phyloP scores from a whole-genome alignment of 805 yeast species.

The Kazachstania bromeliacearum region DNA sequence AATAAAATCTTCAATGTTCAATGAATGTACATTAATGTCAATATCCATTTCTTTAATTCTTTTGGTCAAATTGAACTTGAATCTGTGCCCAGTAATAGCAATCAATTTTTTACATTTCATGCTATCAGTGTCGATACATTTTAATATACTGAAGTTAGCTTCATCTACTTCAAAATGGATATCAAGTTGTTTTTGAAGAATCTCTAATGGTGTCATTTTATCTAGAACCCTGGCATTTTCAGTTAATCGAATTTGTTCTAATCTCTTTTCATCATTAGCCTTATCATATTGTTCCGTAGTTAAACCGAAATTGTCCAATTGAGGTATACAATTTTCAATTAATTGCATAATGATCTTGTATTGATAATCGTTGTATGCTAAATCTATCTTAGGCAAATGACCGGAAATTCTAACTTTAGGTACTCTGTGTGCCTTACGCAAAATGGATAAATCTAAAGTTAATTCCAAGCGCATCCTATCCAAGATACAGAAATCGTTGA shows the following conservation, averaged over 20 bases:
- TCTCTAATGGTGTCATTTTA: constrained; percentile 36
- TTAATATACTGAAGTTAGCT: constrained; percentile 51
- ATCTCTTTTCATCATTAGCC: constrained; percentile 9
- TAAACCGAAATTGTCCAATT: not conserved
- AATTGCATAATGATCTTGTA: constrained; percentile 80
- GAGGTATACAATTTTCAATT: constrained; percentile 41
- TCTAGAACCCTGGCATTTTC: constrained; percentile 22
- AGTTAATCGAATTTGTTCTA: constrained; percentile 21
- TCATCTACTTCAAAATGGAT: constrained; percentile 58
- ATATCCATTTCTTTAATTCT: constrained; percentile 55
- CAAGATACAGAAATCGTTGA: constrained; percentile 46
- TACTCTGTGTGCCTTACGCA: constrained; percentile 68
- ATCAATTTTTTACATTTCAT: constrained; percentile 59
- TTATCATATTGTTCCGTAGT: not conserved
- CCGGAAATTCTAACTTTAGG: constrained; percentile 70
- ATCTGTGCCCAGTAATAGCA: constrained; percentile 59
- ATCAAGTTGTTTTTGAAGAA: constrained; percentile 58
- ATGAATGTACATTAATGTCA: constrained; percentile 51
- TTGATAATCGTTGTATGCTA: constrained; percentile 78
- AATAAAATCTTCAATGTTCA: constrained; percentile 67
- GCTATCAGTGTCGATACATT: constrained; percentile 56
- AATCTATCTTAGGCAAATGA: constrained; percentile 59
- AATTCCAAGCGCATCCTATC: constrained; percentile 70
- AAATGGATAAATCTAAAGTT: constrained; percentile 69
- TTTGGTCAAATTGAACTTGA: constrained; percentile 50